Percentiles rank a stretch among this genome's conserved stretches.
phyloP scores from a whole-genome alignment of 2,329 filamentous ascomycete species.

The Aspergillus ruber region DNA sequence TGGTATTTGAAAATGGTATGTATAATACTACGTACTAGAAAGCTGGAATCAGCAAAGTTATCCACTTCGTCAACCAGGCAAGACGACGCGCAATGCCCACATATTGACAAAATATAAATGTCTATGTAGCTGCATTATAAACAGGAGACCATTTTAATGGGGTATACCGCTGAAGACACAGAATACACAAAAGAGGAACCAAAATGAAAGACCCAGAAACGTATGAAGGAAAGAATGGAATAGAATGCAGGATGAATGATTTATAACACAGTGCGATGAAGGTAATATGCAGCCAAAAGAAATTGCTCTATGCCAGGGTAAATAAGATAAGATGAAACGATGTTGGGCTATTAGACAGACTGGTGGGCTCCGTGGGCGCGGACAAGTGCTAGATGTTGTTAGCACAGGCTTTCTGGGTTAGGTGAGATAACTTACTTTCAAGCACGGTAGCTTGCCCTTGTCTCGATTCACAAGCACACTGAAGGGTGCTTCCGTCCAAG shows the following conservation, averaged over 20 bases:
- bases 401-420: slow-evolving; percentile 5
- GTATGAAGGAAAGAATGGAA: slow-evolving; percentile 3
- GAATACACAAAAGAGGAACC: slow-evolving; percentile 3
- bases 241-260: slow-evolving; percentile 1
- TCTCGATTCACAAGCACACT: slow-evolving; percentile 56
- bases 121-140: slow-evolving; percentile 11
- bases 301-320: not conserved
- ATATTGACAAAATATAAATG: slow-evolving; percentile 1
- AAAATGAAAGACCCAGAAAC: not conserved
- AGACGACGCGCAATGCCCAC: not conserved
- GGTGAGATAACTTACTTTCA: slow-evolving; percentile 36
- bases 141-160: slow-evolving; percentile 19
- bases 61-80: not conserved
- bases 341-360: slow-evolving; percentile 5
- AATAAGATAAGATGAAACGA: not conserved
- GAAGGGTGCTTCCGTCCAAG: slow-evolving; percentile 54
- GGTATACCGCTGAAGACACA: slow-evolving; percentile 29
- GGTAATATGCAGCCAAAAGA: not conserved
- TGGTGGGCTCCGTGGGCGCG: slow-evolving; percentile 33
- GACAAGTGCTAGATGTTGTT: slow-evolving; percentile 30
- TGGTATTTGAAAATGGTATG: too few species aligned
- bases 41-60: too few species aligned
- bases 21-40: too few species aligned
- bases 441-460: slow-evolving; percentile 48
- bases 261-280: slow-evolving; percentile 1